Base-by-base conservation (phyloP, 345 rosid genomes). In the Salix exigua region DNA sequence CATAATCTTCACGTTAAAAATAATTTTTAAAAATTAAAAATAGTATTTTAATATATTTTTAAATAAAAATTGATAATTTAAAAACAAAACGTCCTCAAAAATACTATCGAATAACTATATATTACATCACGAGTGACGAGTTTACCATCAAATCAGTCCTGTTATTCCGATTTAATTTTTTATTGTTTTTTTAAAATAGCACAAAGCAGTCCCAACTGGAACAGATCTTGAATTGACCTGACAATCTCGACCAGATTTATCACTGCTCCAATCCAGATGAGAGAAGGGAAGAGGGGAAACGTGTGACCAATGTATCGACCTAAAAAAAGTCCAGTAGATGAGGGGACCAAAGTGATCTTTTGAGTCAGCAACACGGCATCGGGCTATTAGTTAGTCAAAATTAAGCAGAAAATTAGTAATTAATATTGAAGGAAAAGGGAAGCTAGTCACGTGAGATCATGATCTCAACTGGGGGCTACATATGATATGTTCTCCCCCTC, bases 401-500 rank as follows among this genome's bases (percentile, higher is more conserved):
- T 30, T 10, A 46, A 13, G 53, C 25, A 8, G 51, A 40, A 68
- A n/a, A 35, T 68, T 42, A 6, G 13, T 21, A 68, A 37, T 21
- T 7, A 18, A 3, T 25, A 35, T 2, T 5, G 18, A 23, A 2
- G 31, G 5, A 31, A 30, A 51, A 25, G 38, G 66, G 13, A 37
- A 62, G 55, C 76, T 35, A 69, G 82, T 81, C 88, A 85, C 88
- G 85, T 85, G 90, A 82, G 73, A 66, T 82, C 84, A 80, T 84
- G 84, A 82, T 83, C 79, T 51, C 83, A 74, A 71, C 74, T 73
- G 72, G 82, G 73, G 58, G 35, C 21, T 10, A 9, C 74, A 42
- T 64, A 26, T 55, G 7, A 37, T 65, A n/a, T 19, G 40, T 46
- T 58, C 53, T 6, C 33, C 60, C 40, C 44, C 64, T 40, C 76